Conservation (phyloP, 306 rosid species). For the Castanopsis chinensis region DNA sequence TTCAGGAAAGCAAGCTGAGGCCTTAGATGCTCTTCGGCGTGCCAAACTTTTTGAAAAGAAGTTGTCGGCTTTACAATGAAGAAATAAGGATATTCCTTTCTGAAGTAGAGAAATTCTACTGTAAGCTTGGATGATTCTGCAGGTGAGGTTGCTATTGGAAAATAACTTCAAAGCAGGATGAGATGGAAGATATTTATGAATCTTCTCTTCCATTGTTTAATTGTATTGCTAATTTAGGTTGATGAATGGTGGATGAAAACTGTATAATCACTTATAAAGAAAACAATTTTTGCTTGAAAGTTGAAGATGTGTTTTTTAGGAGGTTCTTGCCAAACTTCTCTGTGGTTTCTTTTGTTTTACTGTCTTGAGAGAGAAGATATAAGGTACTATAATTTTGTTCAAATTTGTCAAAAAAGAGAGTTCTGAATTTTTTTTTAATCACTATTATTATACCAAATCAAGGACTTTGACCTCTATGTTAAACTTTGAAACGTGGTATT, state of each 20-base stretch:
- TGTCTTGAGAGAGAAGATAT: too few species aligned
- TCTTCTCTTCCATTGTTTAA: constrained; percentile 19
- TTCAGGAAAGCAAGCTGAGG: constrained; percentile 90
- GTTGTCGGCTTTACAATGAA: constrained; percentile 41
- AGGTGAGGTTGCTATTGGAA: constrained; percentile 9
- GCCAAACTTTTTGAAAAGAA: constrained; percentile 86
- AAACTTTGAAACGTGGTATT: background rate
- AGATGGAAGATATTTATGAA: constrained; percentile 9
- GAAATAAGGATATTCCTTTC: constrained; percentile 20
- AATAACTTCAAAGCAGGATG: constrained; percentile 12
- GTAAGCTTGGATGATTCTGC: constrained; percentile 9
- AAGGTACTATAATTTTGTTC: too few species aligned
- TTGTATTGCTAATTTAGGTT: constrained; percentile 11
- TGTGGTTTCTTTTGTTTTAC: too few species aligned
- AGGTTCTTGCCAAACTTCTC: background rate
- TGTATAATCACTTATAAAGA: constrained; percentile 12
- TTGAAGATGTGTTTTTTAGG: constrained; percentile 13
- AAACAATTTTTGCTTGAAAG: constrained; percentile 14
- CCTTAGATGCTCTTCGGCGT: constrained; percentile 81
- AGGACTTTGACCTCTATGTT: background rate
- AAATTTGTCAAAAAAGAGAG: too few species aligned
- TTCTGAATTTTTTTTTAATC: background rate
- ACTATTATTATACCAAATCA: background rate
- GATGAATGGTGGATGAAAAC: constrained; percentile 7
- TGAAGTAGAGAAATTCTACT: constrained; percentile 24